Conservation (phyloP, 345 rosid species). For the Mallotus nudiflorus region DNA sequence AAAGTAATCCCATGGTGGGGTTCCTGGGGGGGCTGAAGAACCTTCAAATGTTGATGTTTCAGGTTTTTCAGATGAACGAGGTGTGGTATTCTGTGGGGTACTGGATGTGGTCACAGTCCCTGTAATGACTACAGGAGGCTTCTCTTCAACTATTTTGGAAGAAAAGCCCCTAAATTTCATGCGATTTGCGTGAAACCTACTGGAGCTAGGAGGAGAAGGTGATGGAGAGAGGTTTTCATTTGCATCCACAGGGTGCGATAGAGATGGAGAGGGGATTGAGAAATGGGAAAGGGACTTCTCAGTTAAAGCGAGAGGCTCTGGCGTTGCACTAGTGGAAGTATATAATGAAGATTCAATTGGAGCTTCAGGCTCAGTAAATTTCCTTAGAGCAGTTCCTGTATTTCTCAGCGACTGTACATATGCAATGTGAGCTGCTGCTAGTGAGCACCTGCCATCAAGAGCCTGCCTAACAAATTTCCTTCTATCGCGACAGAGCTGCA, state of each 20-base stretch:
- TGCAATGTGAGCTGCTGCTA: constrained; percentile 74
- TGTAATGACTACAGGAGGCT: constrained; percentile 50
- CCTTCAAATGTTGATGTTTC: constrained; percentile 52
- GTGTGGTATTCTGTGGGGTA: constrained; percentile 41
- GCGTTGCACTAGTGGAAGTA: constrained; percentile 80
- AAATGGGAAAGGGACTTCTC: constrained; percentile 63
- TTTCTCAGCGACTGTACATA: constrained; percentile 71
- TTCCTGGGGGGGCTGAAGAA: constrained; percentile 51
- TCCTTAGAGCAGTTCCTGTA: constrained; percentile 69
- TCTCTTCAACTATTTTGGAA: constrained; percentile 72
- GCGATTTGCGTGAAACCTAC: constrained; percentile 52
- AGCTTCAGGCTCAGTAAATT: constrained; percentile 80
- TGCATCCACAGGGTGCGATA: constrained; percentile 49
- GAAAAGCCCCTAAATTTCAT: constrained; percentile 65
- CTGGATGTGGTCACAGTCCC: constrained; percentile 55
- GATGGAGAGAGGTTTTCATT: constrained; percentile 59
- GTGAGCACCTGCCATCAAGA: constrained; percentile 85
- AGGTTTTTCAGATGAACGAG: constrained; percentile 43
- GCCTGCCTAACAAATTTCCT: constrained; percentile 83
- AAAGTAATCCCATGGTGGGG: constrained; percentile 89
- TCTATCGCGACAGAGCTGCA: constrained; percentile 87
- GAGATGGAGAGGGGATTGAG: constrained; percentile 62
- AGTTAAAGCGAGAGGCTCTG: constrained; percentile 58
- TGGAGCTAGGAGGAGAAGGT: constrained; percentile 57
- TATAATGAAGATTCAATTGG: constrained; percentile 68